These are phyloP conservation scores for Rhizopogon roseolus DNA, from an alignment of 768 basidiomycete species.

Conservation along the genomic window DNA sequence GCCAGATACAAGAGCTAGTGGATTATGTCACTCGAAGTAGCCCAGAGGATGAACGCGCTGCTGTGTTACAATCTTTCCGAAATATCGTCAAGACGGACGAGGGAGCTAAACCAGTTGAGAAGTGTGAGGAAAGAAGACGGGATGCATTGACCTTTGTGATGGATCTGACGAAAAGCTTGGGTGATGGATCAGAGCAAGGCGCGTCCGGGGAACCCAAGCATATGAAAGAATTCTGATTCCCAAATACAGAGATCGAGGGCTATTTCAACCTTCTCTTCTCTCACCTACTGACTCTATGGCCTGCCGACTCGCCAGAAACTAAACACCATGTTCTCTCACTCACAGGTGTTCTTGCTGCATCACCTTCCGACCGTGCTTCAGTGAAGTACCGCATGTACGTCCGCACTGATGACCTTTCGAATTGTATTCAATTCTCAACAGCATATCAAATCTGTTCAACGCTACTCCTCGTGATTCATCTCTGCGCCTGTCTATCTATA, in stretches of 20 bases:
- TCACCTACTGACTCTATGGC: conserved; percentile 61
- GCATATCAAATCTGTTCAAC: conserved; percentile 82
- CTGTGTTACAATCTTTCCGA: conserved; percentile 63
- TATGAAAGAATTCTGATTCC: neutral
- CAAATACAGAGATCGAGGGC: conserved; percentile 66
- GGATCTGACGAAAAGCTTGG: conserved; percentile 59
- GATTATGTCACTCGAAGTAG: conserved; percentile 64
- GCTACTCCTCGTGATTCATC: conserved; percentile 61
- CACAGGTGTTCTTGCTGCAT: conserved; percentile 49
- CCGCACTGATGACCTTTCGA: neutral
- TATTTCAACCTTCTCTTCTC: conserved; percentile 83
- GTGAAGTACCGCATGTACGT: conserved; percentile 73
- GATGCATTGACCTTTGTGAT: conserved; percentile 57
- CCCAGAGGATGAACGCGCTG: conserved; percentile 63
- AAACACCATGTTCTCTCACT: conserved; percentile 45
- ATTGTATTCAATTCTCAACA: conserved; percentile 20
- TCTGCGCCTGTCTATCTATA: conserved; percentile 60
- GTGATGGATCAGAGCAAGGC: conserved; percentile 80
- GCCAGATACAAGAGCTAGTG: conserved; percentile 72
- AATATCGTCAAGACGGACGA: conserved; percentile 49
- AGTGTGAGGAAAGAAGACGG: conserved; percentile 49
- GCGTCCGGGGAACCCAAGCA: conserved; percentile 12
- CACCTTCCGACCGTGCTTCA: conserved; percentile 45
- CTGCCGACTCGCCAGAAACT: conserved; percentile 50
- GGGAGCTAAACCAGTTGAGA: conserved; percentile 46